phyloP scores from a whole-genome alignment of 805 yeast species.

The Isabelozyma rhagii region DNA sequence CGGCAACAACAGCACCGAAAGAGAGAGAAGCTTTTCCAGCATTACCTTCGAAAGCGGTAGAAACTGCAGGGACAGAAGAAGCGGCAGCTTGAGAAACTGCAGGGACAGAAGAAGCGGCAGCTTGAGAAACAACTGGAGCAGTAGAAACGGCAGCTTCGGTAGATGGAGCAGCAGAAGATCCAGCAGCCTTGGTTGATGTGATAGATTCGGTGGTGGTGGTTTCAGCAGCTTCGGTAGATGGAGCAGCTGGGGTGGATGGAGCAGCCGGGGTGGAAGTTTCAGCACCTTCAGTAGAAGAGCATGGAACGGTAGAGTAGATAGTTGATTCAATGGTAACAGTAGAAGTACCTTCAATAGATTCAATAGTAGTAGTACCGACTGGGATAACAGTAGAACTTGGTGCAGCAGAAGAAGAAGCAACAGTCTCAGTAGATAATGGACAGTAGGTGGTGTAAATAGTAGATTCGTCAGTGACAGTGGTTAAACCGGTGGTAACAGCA shows the following conservation, averaged over 20 bases:
- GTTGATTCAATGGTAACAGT: constrained; percentile 1
- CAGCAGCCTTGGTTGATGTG: not conserved
- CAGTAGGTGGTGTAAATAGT: constrained; percentile 21
- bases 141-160: not conserved
- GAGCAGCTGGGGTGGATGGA: constrained; percentile 7
- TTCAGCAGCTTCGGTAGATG: constrained; percentile 4
- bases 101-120: constrained; percentile 1
- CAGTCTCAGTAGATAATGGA: constrained; percentile 7
- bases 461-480: constrained; percentile 6
- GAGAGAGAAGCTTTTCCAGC: not conserved
- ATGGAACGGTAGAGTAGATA: constrained; percentile 1
- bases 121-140: constrained; percentile 2
- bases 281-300: not conserved
- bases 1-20: constrained; percentile 1
- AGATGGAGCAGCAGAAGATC: constrained; percentile 1
- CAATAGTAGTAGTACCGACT: not conserved
- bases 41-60: not conserved
- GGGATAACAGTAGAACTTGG: not conserved
- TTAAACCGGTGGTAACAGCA: constrained; percentile 1
- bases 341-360: not conserved
- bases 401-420: not conserved
- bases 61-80: not conserved
- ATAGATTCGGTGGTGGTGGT: constrained; percentile 3
- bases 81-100: constrained; percentile 2
- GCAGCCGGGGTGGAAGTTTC: constrained; percentile 5